phyloP scores from a whole-genome alignment of 164 flowering plant species.

The Echeveria elegans region DNA sequence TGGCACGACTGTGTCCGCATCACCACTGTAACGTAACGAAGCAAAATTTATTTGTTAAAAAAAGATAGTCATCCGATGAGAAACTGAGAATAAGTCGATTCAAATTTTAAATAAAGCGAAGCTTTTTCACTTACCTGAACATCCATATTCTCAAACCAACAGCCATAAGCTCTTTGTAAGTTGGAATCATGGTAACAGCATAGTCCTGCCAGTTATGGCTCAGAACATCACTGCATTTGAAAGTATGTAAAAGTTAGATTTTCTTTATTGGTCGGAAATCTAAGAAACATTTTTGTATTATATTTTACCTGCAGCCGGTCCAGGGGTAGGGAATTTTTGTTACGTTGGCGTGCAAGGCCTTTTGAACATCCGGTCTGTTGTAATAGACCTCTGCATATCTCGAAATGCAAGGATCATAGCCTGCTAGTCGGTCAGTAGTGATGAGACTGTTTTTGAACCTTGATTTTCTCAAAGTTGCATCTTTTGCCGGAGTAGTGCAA shows the following conservation, averaged over 20 bases:
- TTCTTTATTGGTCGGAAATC: background rate
- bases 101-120: background rate
- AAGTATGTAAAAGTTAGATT: background rate
- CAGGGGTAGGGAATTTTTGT: constrained; percentile 66
- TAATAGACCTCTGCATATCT: constrained; percentile 69
- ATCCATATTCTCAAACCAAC: constrained; percentile 85
- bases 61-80: too few relatives aligned
- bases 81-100: too few relatives aligned
- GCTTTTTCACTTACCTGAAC: constrained; percentile 49
- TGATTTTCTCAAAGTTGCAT: constrained; percentile 8
- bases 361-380: constrained; percentile 69
- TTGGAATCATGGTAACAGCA: constrained; percentile 52
- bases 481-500: constrained; percentile 23
- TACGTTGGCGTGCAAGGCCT: constrained; percentile 72
- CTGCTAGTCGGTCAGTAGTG: constrained; percentile 33
- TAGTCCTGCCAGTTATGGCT: constrained; percentile 61
- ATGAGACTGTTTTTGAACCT: constrained; percentile 36
- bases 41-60: too few relatives aligned
- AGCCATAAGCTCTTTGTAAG: constrained; percentile 54
- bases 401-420: constrained; percentile 85
- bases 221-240: constrained; percentile 26
- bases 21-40: constrained; percentile 49
- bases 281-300: background rate
- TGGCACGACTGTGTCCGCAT: constrained; percentile 83
- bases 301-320: constrained; percentile 79